phyloP scores from a whole-genome alignment of 2,329 filamentous ascomycete species.

The Talaromyces piceae region DNA sequence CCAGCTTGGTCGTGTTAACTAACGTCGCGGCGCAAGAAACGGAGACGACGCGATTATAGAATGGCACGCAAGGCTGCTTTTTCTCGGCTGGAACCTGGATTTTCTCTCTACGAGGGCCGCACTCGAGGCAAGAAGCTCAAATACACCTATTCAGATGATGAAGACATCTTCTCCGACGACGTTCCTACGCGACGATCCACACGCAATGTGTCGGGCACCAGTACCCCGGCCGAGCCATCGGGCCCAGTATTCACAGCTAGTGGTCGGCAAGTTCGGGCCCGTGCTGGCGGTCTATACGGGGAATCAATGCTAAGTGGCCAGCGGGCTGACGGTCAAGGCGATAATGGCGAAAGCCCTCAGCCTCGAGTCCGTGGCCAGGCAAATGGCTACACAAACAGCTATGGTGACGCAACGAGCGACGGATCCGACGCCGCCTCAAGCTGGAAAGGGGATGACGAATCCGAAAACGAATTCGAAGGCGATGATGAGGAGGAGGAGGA shows the following conservation, averaged over 20 bases:
- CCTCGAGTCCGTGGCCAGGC: slow-evolving; percentile 24
- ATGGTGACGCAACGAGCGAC: slow-evolving; percentile 57
- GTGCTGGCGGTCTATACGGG: slow-evolving; percentile 49
- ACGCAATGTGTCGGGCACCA: slow-evolving; percentile 60
- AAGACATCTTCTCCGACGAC: slow-evolving; percentile 59
- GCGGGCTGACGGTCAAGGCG: slow-evolving; percentile 40
- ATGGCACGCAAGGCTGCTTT: slow-evolving; percentile 80
- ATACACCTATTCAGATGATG: slow-evolving; percentile 91
- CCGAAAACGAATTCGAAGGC: slow-evolving; percentile 57
- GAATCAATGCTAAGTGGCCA: slow-evolving; percentile 51
- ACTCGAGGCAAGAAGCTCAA: slow-evolving; percentile 93
- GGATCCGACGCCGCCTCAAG: slow-evolving; percentile 54
- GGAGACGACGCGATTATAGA: slow-evolving; percentile 85
- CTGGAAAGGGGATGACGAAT: slow-evolving; percentile 64
- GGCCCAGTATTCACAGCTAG: slow-evolving; percentile 69
- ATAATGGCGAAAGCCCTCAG: slow-evolving; percentile 34
- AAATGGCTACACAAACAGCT: slow-evolving; percentile 47
- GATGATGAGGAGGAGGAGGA: slow-evolving; percentile 38
- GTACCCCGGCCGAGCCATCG: slow-evolving; percentile 61
- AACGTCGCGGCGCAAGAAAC: slow-evolving; percentile 60
- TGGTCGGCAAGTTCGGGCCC: slow-evolving; percentile 66
- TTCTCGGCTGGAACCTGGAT: slow-evolving; percentile 76
- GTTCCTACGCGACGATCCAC: slow-evolving; percentile 53
- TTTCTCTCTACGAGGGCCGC: slow-evolving; percentile 90
- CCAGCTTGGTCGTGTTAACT: not conserved